Evolutionary conservation across 306 rosid species (phyloP).

Genomic region (Dicorynia guianensis): DNA sequence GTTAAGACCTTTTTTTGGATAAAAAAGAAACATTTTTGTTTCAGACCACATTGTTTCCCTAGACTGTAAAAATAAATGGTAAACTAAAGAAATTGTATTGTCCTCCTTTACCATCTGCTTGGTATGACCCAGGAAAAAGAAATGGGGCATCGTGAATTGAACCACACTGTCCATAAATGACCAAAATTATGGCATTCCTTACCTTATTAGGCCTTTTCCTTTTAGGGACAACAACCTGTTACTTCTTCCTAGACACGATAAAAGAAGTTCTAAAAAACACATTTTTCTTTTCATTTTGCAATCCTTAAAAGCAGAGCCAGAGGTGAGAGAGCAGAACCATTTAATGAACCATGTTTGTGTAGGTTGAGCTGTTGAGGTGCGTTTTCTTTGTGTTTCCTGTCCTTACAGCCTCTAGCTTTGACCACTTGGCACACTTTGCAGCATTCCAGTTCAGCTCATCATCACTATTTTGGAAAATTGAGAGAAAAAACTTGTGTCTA

Average conservation of each 20-base stretch:
- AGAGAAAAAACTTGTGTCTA: slow-evolving; percentile 17
- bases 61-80: slow-evolving; percentile 14
- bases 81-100: neutral
- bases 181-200: slow-evolving; percentile 39
- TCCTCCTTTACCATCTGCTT: slow-evolving; percentile 5
- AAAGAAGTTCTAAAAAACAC: slow-evolving; percentile 41
- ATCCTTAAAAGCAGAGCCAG: slow-evolving; percentile 54
- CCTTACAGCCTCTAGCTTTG: slow-evolving; percentile 47
- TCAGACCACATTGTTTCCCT: no score
- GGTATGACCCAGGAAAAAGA: slow-evolving; percentile 24
- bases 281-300: slow-evolving; percentile 32
- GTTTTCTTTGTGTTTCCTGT: slow-evolving; percentile 20
- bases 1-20: neutral
- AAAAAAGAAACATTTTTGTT: neutral
- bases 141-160: slow-evolving; percentile 48
- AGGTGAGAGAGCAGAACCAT: slow-evolving; percentile 45
- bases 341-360: slow-evolving; percentile 41
- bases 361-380: slow-evolving; percentile 41
- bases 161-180: slow-evolving; percentile 30
- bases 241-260: slow-evolving; percentile 45
- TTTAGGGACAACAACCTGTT: slow-evolving; percentile 56
- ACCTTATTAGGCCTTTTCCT: slow-evolving; percentile 30
- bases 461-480: slow-evolving; percentile 32
- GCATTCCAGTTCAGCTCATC: slow-evolving; percentile 35
- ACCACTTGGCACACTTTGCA: slow-evolving; percentile 59